Conservation (phyloP, 257 asterid species). For the Solanum ahanhuiri region DNA sequence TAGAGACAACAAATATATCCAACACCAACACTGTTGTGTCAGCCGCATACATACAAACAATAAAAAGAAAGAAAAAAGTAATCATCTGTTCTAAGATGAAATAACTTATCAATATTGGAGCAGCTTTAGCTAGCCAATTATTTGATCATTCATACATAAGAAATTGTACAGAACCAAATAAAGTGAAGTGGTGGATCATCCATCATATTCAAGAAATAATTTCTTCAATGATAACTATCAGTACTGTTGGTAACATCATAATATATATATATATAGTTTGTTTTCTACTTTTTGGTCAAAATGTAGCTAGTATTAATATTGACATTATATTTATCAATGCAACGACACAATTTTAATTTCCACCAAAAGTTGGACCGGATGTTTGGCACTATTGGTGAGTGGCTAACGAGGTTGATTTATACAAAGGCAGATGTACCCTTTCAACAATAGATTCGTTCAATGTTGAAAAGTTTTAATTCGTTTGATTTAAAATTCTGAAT, state of each 20-base stretch:
- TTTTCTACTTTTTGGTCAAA: not conserved
- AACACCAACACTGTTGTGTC: not conserved
- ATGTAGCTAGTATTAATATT: conserved; percentile 19
- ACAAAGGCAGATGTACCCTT: not conserved
- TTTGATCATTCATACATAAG: not conserved
- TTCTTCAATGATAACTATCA: not conserved
- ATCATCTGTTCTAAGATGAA: not conserved
- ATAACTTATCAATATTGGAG: not conserved
- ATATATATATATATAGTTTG: no score
- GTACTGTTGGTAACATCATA: not conserved
- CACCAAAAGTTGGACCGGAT: conserved; percentile 18
- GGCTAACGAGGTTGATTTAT: not conserved
- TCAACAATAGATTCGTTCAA: not conserved
- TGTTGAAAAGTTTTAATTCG: not conserved
- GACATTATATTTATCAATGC: conserved; percentile 19
- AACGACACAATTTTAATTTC: conserved; percentile 9
- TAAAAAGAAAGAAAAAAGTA: not conserved
- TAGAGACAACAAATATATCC: not conserved
- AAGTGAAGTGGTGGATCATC: not conserved
- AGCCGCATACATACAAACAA: not conserved
- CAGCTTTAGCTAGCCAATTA: not conserved
- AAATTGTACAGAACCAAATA: not conserved
- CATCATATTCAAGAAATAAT: not conserved
- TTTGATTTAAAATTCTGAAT: not conserved
- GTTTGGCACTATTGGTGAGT: conserved; percentile 46